Evolutionary conservation across 1,139 yeast genomes (phyloP).

Genomic region (Hyphopichia khmerensis): DNA sequence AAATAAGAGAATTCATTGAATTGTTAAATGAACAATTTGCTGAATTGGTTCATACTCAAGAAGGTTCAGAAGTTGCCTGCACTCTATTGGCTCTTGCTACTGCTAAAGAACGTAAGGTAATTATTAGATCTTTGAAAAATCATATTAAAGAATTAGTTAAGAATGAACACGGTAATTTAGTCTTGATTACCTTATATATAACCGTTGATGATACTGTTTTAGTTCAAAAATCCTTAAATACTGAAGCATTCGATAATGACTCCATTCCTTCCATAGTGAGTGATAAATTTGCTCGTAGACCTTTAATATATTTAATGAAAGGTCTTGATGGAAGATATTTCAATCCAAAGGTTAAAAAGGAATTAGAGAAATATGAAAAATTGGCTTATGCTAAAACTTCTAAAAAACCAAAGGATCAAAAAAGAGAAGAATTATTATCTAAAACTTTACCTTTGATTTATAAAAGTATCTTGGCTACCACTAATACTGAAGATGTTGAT

Average conservation of each 20-base stretch:
- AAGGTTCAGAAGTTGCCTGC: slow-evolving; percentile 90
- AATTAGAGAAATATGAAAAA: slow-evolving; percentile 59
- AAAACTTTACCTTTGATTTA: slow-evolving; percentile 69
- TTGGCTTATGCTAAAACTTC: slow-evolving; percentile 70
- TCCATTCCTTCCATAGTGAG: slow-evolving; percentile 56
- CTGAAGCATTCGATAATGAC: slow-evolving; percentile 56
- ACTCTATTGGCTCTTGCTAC: slow-evolving; percentile 75
- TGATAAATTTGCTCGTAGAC: slow-evolving; percentile 85
- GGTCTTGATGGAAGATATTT: slow-evolving; percentile 85
- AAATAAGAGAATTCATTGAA: slow-evolving; percentile 80
- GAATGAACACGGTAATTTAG: slow-evolving; percentile 85
- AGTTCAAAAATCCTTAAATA: slow-evolving; percentile 67
- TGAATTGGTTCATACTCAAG: slow-evolving; percentile 91
- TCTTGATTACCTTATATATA: slow-evolving; percentile 74
- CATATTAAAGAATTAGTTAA: slow-evolving; percentile 73
- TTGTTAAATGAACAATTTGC: slow-evolving; percentile 85
- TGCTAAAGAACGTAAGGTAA: slow-evolving; percentile 87
- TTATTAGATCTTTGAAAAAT: slow-evolving; percentile 68
- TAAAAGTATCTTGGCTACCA: slow-evolving; percentile 49
- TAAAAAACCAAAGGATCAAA: slow-evolving; percentile 78
- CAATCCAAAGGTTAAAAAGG: slow-evolving; percentile 64
- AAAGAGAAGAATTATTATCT: slow-evolving; percentile 68
- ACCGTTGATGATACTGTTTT: slow-evolving; percentile 93
- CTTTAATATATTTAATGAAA: slow-evolving; percentile 75
- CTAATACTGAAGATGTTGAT: slow-evolving; percentile 23